A percentile compares a stretch with the other conserved stretches of the same genome.
These are phyloP conservation scores for Kalanchoe fedtschenkoi DNA, from an alignment of 164 flowering plant species.

Conservation along the genomic window DNA sequence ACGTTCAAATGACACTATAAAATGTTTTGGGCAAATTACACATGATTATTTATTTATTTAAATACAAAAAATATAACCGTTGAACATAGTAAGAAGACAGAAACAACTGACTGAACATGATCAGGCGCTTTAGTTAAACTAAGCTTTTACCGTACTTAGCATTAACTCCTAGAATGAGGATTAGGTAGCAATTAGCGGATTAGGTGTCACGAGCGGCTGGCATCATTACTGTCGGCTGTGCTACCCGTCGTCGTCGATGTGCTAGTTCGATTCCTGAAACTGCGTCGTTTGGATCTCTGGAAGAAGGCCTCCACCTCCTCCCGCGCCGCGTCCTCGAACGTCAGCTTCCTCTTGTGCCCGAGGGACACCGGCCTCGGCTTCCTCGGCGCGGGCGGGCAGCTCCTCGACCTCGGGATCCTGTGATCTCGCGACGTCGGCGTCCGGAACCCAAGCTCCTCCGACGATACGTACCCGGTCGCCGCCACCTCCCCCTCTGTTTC, in stretches of 20 bases:
- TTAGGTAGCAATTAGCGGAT: not conserved
- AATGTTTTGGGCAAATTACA: too few relatives aligned
- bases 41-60: too few relatives aligned
- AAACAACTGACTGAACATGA: too few relatives aligned
- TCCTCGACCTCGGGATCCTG: conserved; percentile 5
- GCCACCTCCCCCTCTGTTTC: not conserved
- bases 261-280: not conserved
- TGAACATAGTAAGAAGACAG: too few relatives aligned
- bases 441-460: not conserved
- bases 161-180: too few relatives aligned
- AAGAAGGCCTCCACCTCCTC: conserved; percentile 7
- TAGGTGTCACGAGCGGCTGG: conserved; percentile 2
- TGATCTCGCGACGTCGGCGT: conserved; percentile 8
- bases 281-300: not conserved
- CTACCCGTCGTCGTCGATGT: not conserved
- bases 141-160: too few relatives aligned
- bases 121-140: too few relatives aligned
- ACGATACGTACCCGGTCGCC: not conserved
- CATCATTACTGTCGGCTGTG: not conserved
- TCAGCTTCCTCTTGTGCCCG: conserved; percentile 5
- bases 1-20: too few relatives aligned
- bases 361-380: not conserved
- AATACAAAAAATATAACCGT: too few relatives aligned
- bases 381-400: conserved; percentile 12
- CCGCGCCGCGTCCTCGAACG: conserved; percentile 5